Evolutionary conservation across 345 rosid species (phyloP).

Genomic region (Gossypium turneri): DNA sequence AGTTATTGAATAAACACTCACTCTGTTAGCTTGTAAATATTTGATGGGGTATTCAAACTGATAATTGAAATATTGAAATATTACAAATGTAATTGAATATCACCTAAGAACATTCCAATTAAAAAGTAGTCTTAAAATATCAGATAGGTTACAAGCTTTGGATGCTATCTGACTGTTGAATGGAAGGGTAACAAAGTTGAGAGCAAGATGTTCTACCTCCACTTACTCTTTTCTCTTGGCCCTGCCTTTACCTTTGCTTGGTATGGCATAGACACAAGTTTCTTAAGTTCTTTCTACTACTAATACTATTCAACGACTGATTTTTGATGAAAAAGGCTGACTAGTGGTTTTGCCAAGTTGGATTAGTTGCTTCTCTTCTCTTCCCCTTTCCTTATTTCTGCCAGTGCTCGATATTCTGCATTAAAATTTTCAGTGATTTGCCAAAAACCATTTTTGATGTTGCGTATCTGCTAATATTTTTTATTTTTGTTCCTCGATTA

Average conservation of each 20-base stretch:
- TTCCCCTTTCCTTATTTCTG: not conserved
- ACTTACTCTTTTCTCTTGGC: not conserved
- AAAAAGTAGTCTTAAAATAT: not conserved
- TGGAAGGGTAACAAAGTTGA: not conserved
- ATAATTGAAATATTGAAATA: not conserved
- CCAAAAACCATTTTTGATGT: not conserved
- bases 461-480: not conserved
- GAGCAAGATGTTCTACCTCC: not conserved
- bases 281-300: not conserved
- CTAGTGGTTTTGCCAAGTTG: not conserved
- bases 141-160: not conserved
- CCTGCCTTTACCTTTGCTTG: not conserved
- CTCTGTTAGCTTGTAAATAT: not conserved
- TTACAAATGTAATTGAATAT: not conserved
- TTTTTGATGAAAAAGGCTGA: not conserved
- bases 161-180: not conserved
- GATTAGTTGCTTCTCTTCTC: not conserved
- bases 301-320: not conserved
- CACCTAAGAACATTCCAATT: not conserved
- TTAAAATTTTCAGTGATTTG: not conserved
- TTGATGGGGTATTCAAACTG: not conserved
- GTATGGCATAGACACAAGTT: not conserved
- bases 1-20: not conserved
- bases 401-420: not conserved
- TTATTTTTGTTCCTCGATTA: not conserved